Percentiles rank a stretch among this genome's conserved stretches.
phyloP scores from a whole-genome alignment of 148 eudicot species.

The Rhododendron henanense region DNA sequence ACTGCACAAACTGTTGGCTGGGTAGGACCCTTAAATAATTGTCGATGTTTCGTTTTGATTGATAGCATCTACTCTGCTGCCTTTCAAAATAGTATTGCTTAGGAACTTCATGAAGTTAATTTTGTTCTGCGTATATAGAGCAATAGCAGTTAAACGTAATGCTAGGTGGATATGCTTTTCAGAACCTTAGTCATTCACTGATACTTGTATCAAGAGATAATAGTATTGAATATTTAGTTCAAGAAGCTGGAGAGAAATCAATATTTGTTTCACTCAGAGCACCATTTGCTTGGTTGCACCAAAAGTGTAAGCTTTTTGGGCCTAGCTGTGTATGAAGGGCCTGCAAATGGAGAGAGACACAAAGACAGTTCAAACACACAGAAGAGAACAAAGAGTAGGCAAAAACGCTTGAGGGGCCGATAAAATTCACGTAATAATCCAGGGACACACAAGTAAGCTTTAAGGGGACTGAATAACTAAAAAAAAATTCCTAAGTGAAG shows the following conservation, averaged over 20 bases:
- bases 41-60: not conserved
- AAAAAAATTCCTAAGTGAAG: not conserved
- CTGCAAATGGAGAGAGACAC: not conserved
- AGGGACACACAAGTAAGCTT: not conserved
- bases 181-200: not conserved
- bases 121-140: not conserved
- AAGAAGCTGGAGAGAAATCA: not conserved
- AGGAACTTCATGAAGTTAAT: not conserved
- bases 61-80: not conserved
- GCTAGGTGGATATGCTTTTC: not conserved
- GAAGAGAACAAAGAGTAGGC: not conserved
- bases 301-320: not conserved
- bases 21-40: conserved; percentile 41
- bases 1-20: conserved; percentile 81
- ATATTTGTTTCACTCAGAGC: not conserved
- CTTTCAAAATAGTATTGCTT: not conserved
- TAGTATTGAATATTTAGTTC: not conserved
- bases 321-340: not conserved
- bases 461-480: not conserved
- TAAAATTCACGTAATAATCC: not conserved
- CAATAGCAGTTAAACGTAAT: not conserved
- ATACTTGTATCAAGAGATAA: not conserved
- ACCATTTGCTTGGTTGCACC: too few relatives aligned
- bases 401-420: not conserved
- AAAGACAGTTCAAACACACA: not conserved